A percentile compares a stretch with the other conserved stretches of the same genome.
Evolutionary conservation across 495 filamentous ascomycete genomes (phyloP).

Genomic region (Penicilliopsis zonata): DNA sequence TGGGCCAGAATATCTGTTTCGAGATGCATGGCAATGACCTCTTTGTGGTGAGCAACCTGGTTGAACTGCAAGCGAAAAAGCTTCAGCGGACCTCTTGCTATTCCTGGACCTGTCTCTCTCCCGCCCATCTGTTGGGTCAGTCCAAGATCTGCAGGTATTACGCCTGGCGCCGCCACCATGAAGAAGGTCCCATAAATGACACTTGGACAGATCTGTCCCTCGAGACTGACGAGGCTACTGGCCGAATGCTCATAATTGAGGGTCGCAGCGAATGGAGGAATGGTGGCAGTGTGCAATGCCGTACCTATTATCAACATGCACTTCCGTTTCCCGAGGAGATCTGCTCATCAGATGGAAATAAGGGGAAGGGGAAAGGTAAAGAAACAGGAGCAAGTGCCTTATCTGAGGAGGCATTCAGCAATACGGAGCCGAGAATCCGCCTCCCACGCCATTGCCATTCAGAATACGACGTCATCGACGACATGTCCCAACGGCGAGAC

Average conservation of each 20-base stretch:
- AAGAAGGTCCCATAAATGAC: conserved; percentile 67
- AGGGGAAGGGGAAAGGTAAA: too few relatives aligned
- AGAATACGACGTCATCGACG: conserved; percentile 35
- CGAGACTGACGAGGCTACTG: conserved; percentile 48
- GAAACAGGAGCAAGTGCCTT: too few relatives aligned
- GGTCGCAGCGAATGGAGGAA: conserved; percentile 58
- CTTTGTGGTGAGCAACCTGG: conserved; percentile 60
- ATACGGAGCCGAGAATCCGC: conserved; percentile 27
- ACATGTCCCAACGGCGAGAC: conserved; percentile 24
- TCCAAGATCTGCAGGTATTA: too few relatives aligned
- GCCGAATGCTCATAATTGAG: conserved; percentile 52
- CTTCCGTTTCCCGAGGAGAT: conserved; percentile 35
- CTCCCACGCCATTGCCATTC: conserved; percentile 27
- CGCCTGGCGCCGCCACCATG: conserved; percentile 58
- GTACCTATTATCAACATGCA: conserved; percentile 56
- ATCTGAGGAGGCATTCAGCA: too few relatives aligned
- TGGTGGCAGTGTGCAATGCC: conserved; percentile 45
- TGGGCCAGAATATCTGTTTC: conserved; percentile 60
- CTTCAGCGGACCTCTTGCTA: conserved; percentile 62
- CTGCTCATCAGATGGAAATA: too few relatives aligned
- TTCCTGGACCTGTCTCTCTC: conserved; percentile 49
- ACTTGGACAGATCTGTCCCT: conserved; percentile 60
- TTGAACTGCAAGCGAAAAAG: conserved; percentile 50
- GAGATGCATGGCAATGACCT: conserved; percentile 57
- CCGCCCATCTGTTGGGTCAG: too few relatives aligned